Conservation (phyloP, 2,329 filamentous ascomycete species). For the Fusarium liriodendri region DNA sequence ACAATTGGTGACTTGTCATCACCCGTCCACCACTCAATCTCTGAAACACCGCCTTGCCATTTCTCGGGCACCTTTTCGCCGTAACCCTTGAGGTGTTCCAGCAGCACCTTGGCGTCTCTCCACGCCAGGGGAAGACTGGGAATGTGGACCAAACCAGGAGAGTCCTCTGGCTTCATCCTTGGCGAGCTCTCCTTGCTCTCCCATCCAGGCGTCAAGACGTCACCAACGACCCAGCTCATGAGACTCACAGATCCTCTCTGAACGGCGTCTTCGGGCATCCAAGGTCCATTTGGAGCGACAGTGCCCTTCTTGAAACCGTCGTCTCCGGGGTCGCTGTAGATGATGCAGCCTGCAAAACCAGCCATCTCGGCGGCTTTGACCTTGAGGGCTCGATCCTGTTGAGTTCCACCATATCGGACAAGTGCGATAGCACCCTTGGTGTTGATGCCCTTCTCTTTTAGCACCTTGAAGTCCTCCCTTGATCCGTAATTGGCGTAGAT, state of each 20-base stretch:
- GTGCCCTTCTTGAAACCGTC: slow-evolving; percentile 82
- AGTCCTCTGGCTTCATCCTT: slow-evolving; percentile 76
- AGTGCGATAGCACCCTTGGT: slow-evolving; percentile 85
- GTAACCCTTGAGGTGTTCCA: slow-evolving; percentile 80
- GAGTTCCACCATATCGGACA: slow-evolving; percentile 81
- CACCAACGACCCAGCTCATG: slow-evolving; percentile 85
- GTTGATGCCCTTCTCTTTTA: slow-evolving; percentile 78
- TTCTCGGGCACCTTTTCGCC: slow-evolving; percentile 75
- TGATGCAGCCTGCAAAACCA: slow-evolving; percentile 87
- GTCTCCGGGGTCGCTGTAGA: slow-evolving; percentile 91
- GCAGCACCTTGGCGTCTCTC: slow-evolving; percentile 84
- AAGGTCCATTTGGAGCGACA: slow-evolving; percentile 80
- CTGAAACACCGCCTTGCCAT: slow-evolving; percentile 83
- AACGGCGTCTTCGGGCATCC: slow-evolving; percentile 83
- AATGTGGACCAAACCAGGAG: slow-evolving; percentile 80
- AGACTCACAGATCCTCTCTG: slow-evolving; percentile 85
- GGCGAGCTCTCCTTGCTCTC: slow-evolving; percentile 75
- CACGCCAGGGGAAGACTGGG: slow-evolving; percentile 91
- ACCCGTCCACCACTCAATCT: slow-evolving; percentile 89
- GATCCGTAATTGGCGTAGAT: slow-evolving; percentile 95
- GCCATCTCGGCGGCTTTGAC: slow-evolving; percentile 90
- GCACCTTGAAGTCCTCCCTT: slow-evolving; percentile 80
- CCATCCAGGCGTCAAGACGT: slow-evolving; percentile 92
- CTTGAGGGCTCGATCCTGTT: slow-evolving; percentile 80
- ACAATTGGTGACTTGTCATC: slow-evolving; percentile 80